Base-by-base conservation (phyloP, 208 protist species). In the Acanthamoeba pearcei region DNA sequence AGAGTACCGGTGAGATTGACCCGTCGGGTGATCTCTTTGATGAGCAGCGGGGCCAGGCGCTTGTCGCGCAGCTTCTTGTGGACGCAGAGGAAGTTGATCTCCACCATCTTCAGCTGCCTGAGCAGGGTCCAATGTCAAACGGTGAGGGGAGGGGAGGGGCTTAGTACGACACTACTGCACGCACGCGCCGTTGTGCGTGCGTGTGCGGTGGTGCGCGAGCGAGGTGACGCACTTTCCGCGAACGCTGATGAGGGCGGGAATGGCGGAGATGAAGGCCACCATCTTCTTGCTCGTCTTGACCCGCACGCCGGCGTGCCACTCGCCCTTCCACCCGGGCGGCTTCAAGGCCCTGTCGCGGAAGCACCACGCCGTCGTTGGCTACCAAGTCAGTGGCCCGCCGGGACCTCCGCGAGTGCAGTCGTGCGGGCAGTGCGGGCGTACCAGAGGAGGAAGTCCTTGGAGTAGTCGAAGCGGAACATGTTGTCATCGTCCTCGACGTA, bases 21-120 rank as follows among this genome's bases (percentile, higher is more conserved):
- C 17, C 99, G 97, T 32, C 99, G 98, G 12, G 99, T 99, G n/a
- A 99, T 98, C 91, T 97, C 96, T 49, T 99, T 98, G 97, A 99
- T 99, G 15, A 99, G 97, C 62, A 99, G 98, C 1, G 99, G 99
- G 6, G 99, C 99, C 42, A 99, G 95, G 22, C 99, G 97, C 97
- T 99, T 99, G 27, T 97, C 96, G 27, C 99, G 98, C 32, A 99
- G 97, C 82, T 98, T 98, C 97, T 99, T 99, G 97, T 99, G 99
- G 12, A 99, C 98, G 95, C 99, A 99, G 1, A 99, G 97, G 95
- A 99, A 99, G 96, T 99, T 99, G 93, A 99, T 99, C 95, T 99
- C 99, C 68, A 99, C 99, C 95, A 99, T 99, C 53, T 92, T 83
- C 12, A 93, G 35, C 32, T n/a, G 32, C 89, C 49, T 94, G 49